phyloP scores from a whole-genome alignment of 1,284 basidiomycete species.

The Leccinum fuscescens region DNA sequence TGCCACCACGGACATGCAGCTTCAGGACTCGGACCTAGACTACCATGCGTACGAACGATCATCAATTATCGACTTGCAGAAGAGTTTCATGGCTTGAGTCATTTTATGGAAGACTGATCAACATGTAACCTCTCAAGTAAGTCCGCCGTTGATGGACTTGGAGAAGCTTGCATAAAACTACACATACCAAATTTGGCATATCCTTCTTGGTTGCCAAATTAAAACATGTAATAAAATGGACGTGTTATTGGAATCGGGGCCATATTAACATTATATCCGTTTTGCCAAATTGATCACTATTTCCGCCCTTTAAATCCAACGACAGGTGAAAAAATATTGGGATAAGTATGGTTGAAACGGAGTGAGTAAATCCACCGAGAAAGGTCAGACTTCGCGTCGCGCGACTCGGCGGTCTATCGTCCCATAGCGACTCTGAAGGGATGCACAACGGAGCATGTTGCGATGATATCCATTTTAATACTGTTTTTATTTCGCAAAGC shows the following conservation, averaged over 20 bases:
- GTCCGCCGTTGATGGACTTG: neutral
- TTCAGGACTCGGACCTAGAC: neutral
- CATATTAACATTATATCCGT: neutral
- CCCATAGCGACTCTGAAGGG: neutral
- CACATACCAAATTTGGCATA: conserved; percentile 32
- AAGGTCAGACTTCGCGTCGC: neutral
- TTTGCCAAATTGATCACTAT: neutral
- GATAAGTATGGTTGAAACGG: neutral
- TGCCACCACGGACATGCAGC: neutral
- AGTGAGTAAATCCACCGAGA: neutral
- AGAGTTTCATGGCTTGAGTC: neutral
- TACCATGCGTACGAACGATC: neutral
- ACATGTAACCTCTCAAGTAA: neutral
- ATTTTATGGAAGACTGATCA: neutral
- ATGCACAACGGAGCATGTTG: neutral
- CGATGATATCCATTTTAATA: no score
- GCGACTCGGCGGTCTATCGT: neutral
- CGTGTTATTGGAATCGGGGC: neutral
- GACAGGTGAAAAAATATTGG: neutral
- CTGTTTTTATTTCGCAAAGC: neutral
- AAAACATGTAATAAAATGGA: neutral
- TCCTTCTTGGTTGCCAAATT: conserved; percentile 1
- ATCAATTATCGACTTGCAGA: neutral
- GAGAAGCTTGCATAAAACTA: conserved; percentile 20
- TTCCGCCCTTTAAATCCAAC: neutral